phyloP scores from a whole-genome alignment of 106 monocot genomes.

The Dactylorhiza incarnata region DNA sequence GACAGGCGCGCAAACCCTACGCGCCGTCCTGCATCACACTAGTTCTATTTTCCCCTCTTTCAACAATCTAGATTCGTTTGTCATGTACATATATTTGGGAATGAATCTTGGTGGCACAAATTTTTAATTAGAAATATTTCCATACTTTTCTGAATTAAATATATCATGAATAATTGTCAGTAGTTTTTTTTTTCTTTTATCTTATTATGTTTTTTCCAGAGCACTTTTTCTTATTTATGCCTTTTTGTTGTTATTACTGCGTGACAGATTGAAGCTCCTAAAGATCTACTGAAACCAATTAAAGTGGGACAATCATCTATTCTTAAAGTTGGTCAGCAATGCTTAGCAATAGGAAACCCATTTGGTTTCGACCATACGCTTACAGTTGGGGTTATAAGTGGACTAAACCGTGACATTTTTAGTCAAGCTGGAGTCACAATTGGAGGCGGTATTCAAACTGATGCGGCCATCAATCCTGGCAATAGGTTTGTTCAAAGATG shows the following conservation, averaged over 20 bases:
- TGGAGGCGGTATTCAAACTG: conserved; percentile 92
- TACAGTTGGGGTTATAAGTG: conserved; percentile 92
- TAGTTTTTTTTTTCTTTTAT: neutral
- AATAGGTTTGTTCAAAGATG: conserved; percentile 50
- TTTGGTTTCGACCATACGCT: conserved; percentile 98
- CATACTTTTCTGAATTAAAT: neutral
- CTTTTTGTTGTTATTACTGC: conserved; percentile 5
- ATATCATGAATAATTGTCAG: neutral
- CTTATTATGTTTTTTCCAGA: neutral
- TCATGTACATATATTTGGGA: neutral
- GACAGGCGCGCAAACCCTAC: no score
- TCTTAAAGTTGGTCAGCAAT: conserved; percentile 87
- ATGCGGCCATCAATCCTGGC: conserved; percentile 97
- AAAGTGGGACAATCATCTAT: conserved; percentile 65
- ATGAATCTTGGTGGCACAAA: neutral
- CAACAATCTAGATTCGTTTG: neutral
- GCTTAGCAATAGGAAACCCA: conserved; percentile 93
- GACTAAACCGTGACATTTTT: conserved; percentile 86
- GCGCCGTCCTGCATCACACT: no score
- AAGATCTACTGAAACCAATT: conserved; percentile 73
- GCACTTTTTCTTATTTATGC: neutral
- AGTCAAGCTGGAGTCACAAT: conserved; percentile 92
- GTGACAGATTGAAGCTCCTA: conserved; percentile 70
- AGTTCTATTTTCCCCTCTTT: no score
- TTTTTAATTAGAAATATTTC: neutral